Evolutionary conservation across 2,329 filamentous ascomycete species (phyloP), one percentile per base, ranked within the genome.

Genomic region (Cytospora piceae): DNA sequence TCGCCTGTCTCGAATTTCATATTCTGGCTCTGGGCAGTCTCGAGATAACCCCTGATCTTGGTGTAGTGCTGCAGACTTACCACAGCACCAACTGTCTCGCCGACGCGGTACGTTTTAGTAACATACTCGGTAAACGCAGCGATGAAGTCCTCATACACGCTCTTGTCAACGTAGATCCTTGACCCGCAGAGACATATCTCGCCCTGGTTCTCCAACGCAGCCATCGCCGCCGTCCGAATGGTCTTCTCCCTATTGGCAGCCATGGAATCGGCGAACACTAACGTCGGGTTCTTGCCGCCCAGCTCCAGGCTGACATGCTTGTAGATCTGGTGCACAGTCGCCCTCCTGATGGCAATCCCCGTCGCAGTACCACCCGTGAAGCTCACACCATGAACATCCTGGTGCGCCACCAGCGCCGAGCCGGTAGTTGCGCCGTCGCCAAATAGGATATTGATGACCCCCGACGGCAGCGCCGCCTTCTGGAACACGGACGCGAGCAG

Each of bases 251-350:
- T 69, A 58, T 83, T 79, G 11, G 82, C 81, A 3, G 32, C 39
- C 31, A 67, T 8, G n/a, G 65, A 56, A 69, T 85, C 83, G 8
- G 80, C 79, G 67, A 85, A 85, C 14, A 85, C 80, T 20, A 86
- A 70, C 14, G 82, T 78, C 1, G 83, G 82, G 34, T 80, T 82
- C 73, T 85, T 85, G 58, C 84, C 83, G 37, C 84, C 83, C 52
- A 74, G 71, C 69, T 73, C 74, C 51, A 73, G 71, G 32, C 69
- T 75, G 37, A 73, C 55, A 58, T 75, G 73, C 68, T 76, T 77
- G 51, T 70, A 67, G 37, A 76, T 74, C 66, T 76, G 72, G 51
- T 72, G 70, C 31, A 70, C 74, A 1, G 74, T 74, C 24, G 72
- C 71, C 27, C 64, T 70, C 31, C 74, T 71, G 63, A 77, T 76